Conservation (phyloP, 768 basidiomycete genomes). For the Candolleomyces aberdarensis region DNA sequence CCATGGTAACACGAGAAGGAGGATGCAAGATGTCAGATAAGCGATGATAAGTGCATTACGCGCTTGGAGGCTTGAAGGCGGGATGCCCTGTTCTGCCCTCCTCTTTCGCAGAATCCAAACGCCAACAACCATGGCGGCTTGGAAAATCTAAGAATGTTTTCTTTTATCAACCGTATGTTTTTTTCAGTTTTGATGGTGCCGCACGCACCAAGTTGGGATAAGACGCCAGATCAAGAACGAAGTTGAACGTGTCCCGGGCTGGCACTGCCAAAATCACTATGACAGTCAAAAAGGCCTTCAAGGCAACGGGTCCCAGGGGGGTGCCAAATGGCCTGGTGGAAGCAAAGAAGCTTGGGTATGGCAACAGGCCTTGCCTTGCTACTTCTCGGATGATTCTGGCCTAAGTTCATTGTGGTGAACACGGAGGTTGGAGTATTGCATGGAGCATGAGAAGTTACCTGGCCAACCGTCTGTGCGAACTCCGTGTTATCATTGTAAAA, state of each 20-base stretch:
- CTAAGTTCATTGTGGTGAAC: constrained; percentile 13
- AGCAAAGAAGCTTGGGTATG: constrained; percentile 44
- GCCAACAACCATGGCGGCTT: constrained; percentile 26
- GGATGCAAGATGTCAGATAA: constrained; percentile 25
- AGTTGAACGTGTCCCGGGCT: constrained; percentile 35
- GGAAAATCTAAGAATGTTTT: constrained; percentile 24
- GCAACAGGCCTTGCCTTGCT: constrained; percentile 50
- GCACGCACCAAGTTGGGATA: constrained; percentile 34
- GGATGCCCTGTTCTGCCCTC: constrained; percentile 15
- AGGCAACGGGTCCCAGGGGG: constrained; percentile 38
- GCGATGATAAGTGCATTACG: constrained; percentile 18
- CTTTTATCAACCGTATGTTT: constrained; percentile 21
- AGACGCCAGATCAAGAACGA: constrained; percentile 36
- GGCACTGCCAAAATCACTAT: constrained; percentile 39
- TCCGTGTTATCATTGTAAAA: background rate
- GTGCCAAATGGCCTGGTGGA: constrained; percentile 48
- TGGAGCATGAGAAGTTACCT: constrained; percentile 10
- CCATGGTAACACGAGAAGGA: constrained; percentile 32
- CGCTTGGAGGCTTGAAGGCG: constrained; percentile 24
- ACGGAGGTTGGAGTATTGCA: background rate
- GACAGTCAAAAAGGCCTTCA: constrained; percentile 37
- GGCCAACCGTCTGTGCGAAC: constrained; percentile 23
- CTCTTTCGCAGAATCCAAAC: constrained; percentile 29
- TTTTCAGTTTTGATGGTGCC: constrained; percentile 8
- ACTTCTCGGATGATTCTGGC: constrained; percentile 48